phyloP scores from a whole-genome alignment of 2,329 filamentous ascomycete genomes.

The Neofusicoccum kwambonambiense region DNA sequence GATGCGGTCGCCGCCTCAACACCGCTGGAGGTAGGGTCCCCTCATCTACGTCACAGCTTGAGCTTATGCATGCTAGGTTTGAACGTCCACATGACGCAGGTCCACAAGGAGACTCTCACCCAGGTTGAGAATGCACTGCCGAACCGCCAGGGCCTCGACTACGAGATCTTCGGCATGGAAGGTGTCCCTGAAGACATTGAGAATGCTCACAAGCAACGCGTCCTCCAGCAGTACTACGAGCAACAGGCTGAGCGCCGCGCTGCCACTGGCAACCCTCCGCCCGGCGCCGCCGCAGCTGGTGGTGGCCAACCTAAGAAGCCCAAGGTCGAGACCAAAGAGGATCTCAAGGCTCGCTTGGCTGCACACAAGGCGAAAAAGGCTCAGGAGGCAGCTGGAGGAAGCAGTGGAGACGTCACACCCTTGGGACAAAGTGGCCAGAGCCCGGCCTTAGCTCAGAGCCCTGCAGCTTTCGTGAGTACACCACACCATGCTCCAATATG shows the following conservation, averaged over 20 bases:
- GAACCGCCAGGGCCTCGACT: constrained; percentile 78
- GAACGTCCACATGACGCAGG: constrained; percentile 95
- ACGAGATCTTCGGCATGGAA: constrained; percentile 98
- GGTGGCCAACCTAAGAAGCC: constrained; percentile 56
- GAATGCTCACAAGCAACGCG: constrained; percentile 79
- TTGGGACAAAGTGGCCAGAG: constrained; percentile 46
- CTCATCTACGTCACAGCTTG: constrained; percentile 2
- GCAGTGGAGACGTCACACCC: constrained; percentile 55
- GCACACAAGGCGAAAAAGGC: constrained; percentile 71
- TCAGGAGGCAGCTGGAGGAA: constrained; percentile 49
- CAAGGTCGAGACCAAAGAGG: constrained; percentile 66
- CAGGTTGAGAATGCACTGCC: constrained; percentile 90
- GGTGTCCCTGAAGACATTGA: constrained; percentile 86
- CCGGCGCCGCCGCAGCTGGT: constrained; percentile 50
- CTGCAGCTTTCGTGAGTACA: constrained; percentile 59
- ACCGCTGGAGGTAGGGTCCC: constrained; percentile 78
- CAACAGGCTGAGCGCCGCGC: constrained; percentile 79
- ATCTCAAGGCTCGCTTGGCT: constrained; percentile 76
- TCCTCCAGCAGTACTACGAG: constrained; percentile 82
- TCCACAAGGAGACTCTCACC: constrained; percentile 89
- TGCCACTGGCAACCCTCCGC: constrained; percentile 78
- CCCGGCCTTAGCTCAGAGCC: constrained; percentile 52
- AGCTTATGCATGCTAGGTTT: constrained; percentile 61
- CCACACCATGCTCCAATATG: not conserved
- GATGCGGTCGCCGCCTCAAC: constrained; percentile 83